phyloP scores from a whole-genome alignment of 2,329 filamentous ascomycete species.

The Arthrinium phaeospermum region DNA sequence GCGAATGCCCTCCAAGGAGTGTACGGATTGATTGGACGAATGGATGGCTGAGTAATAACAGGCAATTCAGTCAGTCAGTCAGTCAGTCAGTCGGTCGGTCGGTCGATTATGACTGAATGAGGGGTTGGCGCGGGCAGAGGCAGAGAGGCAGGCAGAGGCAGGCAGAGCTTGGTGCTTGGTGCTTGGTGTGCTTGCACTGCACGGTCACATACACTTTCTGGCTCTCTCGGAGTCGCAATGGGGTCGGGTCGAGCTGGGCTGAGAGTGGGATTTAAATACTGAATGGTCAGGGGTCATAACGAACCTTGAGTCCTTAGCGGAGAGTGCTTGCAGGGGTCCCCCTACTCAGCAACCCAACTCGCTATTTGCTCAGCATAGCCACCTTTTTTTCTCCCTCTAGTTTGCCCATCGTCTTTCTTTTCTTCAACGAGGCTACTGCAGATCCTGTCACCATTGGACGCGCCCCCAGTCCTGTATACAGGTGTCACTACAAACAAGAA shows the following conservation, averaged over 20 bases:
- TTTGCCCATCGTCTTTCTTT: background rate
- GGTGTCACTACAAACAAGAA: background rate
- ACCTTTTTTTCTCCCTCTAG: background rate
- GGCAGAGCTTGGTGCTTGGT: background rate
- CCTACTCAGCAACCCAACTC: background rate
- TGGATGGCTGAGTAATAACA: background rate
- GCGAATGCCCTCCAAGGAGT: background rate
- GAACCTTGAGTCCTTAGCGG: conserved; percentile 5
- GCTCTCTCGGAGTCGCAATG: conserved; percentile 11
- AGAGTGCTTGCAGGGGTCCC: background rate
- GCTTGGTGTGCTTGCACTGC: background rate
- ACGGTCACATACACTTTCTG: background rate
- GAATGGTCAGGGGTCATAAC: conserved; percentile 5
- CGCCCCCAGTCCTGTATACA: background rate
- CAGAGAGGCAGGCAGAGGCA: background rate
- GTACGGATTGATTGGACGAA: background rate
- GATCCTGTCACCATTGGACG: background rate
- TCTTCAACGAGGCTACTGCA: conserved; percentile 15
- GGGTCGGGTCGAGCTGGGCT: conserved; percentile 15
- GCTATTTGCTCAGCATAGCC: conserved; percentile 7
- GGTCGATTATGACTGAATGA: background rate
- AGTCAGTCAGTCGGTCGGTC: too few species aligned
- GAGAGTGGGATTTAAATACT: conserved; percentile 15
- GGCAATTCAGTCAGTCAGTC: background rate
- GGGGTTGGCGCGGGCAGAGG: background rate